Evolutionary conservation across 306 rosid genomes (phyloP), one percentile per base, ranked within the genome.

Genomic region (Gillenia trifoliata): DNA sequence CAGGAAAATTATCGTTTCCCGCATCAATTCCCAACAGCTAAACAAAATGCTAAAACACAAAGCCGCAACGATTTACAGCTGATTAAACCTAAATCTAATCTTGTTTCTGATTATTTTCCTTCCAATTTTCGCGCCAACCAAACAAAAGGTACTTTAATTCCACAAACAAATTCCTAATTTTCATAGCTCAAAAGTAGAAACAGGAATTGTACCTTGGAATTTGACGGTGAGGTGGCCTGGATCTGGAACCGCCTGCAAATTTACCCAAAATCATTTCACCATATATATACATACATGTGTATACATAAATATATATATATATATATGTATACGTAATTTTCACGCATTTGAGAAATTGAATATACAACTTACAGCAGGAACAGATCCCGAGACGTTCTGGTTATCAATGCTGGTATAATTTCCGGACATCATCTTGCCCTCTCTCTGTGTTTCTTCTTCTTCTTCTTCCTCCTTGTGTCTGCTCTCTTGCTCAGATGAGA

Each of bases 371-470:
- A 91, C 97, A 34, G 98, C 98, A 26, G 98, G 90, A 40, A 93
- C 98, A 75, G 98, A 91, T 88, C 97, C 98, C 1, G 96, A 86
- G 71, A 89, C 78, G 29, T 80, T 84, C 47, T 91, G 88, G 73
- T 86, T 81, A 74, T 91, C 97, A 66, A 93, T 75, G 54, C 87
- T 66, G 3, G 94, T 87, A n/a, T 91, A 93, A 16, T 85, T 88
- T 50, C 98, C 98, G 11, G 97, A 78, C 98, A 93, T 93, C 98
- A 93, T 93, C 83, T 84, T 89, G 64, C 28, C 31, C 22, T 36
- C 31, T 22, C 66, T 28, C 25, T 30, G 60, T 77, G 20, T 13
- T 25, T 45, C 64, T 62, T 64, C 66, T 30, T 33, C 76, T 20
- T 43, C 65, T 62, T 57, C 71, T 19, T 36, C 77, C 20, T 31